A percentile compares a stretch with the other conserved stretches of the same genome.
Conservation (phyloP, 179 eudicot genomes). For the Heliamphora pulchella region DNA sequence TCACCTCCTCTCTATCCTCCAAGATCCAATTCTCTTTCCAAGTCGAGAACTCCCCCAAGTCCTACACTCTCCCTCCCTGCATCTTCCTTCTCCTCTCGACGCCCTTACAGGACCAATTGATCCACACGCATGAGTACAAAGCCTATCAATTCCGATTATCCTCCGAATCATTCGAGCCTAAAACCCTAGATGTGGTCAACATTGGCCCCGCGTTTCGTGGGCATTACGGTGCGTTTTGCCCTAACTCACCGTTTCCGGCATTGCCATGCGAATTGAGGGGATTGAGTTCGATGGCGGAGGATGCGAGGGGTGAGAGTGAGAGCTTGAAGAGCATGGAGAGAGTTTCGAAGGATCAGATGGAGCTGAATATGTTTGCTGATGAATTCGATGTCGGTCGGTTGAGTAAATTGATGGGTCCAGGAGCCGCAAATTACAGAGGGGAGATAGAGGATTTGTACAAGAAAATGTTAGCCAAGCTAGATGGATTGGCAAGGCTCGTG, state of each 20-base stretch:
- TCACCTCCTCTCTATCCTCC: conserved; percentile 20
- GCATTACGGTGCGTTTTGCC: conserved; percentile 53
- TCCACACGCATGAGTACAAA: conserved; percentile 68
- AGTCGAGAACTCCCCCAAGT: conserved; percentile 13
- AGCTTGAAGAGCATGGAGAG: neutral
- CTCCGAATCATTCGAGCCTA: conserved; percentile 32
- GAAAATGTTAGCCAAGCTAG: conserved; percentile 50
- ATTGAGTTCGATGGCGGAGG: conserved; percentile 40
- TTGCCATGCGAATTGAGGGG: conserved; percentile 28
- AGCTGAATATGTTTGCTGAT: conserved; percentile 33
- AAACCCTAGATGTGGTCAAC: conserved; percentile 46
- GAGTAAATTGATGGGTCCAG: conserved; percentile 47
- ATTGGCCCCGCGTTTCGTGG: conserved; percentile 71
- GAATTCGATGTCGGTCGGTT: conserved; percentile 46
- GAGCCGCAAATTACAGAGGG: conserved; percentile 31
- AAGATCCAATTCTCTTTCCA: conserved; percentile 20
- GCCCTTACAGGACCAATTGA: conserved; percentile 36
- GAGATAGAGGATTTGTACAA: conserved; percentile 67
- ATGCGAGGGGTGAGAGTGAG: conserved; percentile 8
- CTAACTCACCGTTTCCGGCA: conserved; percentile 44
- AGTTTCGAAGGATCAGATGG: conserved; percentile 31
- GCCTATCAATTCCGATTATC: conserved; percentile 36
- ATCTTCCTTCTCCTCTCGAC: conserved; percentile 34
- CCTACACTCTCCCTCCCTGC: conserved; percentile 10
- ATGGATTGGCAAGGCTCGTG: conserved; percentile 25